Percentiles rank a stretch among this genome's conserved stretches.
Evolutionary conservation across 768 basidiomycete genomes (phyloP).

Genomic region (Kwoniella bestiolae): DNA sequence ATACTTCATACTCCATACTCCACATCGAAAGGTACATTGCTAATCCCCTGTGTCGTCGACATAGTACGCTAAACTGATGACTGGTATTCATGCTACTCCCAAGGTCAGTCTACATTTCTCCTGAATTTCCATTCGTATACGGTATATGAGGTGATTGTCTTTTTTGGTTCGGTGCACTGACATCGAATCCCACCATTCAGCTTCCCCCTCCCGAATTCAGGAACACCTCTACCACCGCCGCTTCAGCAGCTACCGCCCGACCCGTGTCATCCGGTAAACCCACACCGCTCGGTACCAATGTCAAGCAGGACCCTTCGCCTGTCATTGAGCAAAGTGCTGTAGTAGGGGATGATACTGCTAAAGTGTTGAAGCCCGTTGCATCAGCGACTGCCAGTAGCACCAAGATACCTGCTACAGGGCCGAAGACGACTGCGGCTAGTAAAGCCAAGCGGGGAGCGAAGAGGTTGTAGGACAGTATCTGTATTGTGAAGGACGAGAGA

Average conservation of each 20-base stretch:
- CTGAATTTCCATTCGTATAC: background rate
- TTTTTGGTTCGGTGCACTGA: background rate
- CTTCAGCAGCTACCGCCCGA: conserved; percentile 18
- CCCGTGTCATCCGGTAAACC: conserved; percentile 23
- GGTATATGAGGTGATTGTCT: background rate
- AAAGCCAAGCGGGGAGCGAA: conserved; percentile 48
- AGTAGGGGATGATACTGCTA: conserved; percentile 17
- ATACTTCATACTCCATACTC: background rate
- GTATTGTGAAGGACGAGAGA: no score
- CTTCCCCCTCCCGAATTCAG: conserved; percentile 22
- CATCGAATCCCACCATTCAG: conserved; percentile 25
- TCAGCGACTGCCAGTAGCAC: conserved; percentile 4
- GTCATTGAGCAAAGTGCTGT: conserved; percentile 19
- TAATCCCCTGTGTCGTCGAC: no score
- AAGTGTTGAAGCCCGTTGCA: conserved; percentile 22
- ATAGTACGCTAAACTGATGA: conserved; percentile 80
- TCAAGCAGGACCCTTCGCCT: conserved; percentile 40
- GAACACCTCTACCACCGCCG: conserved; percentile 5
- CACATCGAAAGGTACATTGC: no score
- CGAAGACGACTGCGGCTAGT: conserved; percentile 28
- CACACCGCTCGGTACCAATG: conserved; percentile 32
- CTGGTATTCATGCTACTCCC: conserved; percentile 87
- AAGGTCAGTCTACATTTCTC: conserved; percentile 60
- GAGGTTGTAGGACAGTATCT: conserved; percentile 32
- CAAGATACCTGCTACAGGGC: background rate